Base-by-base conservation (phyloP, 805 yeast species). In the Nakazawaea anatomiae region DNA sequence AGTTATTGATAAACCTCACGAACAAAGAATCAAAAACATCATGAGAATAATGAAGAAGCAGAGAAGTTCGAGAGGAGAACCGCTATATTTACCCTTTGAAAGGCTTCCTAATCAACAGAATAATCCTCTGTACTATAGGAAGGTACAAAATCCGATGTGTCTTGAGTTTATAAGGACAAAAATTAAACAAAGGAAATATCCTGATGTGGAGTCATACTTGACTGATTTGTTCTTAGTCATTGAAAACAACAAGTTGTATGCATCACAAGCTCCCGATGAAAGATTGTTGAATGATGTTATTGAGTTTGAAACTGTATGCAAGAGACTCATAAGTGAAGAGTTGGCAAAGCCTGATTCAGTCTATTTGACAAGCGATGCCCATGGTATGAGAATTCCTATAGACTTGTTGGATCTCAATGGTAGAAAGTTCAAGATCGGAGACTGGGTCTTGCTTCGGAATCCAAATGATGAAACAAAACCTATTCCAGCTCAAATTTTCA, bases 401-500 rank as follows among this genome's bases (percentile, higher is more conserved):
- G 96, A 91, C 63, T 78, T 80, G 47, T 77, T 89, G 40, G 84
- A 81, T 48, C 79, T 84, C 40, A 77, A 83, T 57, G 94, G 90
- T 2, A 83, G 81, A 57, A 72, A 74, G 5, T 94, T 87, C 69
- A 78, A 78, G 55, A 89, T 94, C 44, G 99, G 99, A 55, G 97
- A 91, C 66, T 94, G 98, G 98, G 89, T 92, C 12, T 79, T 91
- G 55, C 75, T 94, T 51, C 79, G 79, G 57, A 94, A 94, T 63
- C 89, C 90, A 18, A 91, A 90, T 66, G 97, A 92, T 67, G 82
- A 86, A 2, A 76, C 83, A 31, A 87, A 88, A 65, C 98, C 99
- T 12, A 91, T 91, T 25, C 88, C 90, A 36, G 97, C 95, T 12
- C 99, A 94, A 68, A 80, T 94, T 31, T 94, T 92, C 71, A 79